Base-by-base conservation (phyloP, 139 green algal species). In the Micractinium sp. region DNA sequence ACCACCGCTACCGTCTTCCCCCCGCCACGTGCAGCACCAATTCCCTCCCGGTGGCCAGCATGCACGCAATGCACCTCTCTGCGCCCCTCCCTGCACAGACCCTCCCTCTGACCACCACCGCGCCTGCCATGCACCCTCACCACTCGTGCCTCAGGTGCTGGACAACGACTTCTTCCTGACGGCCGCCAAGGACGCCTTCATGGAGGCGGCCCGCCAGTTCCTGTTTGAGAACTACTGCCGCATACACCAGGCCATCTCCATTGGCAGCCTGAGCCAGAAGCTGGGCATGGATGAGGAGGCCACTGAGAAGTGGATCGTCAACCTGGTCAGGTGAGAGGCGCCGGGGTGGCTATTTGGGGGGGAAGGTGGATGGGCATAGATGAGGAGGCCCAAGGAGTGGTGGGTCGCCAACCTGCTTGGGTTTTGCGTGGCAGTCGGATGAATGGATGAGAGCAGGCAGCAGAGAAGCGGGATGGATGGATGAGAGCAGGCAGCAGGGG, bases 141-240 rank as follows among this genome's bases (percentile, higher is more conserved):
- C 74, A 15, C 69, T 27, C 18, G 0, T 19, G 31, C 33, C n/a
- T n/a, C 81, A 86, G 83, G 66, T 92, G 41, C 81, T 99, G 33
- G 96, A 96, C 79, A 96, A 96, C 85, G 98, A 99, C 93, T 99
- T 98, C 93, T 99, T 99, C 94, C 92, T 99, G 63, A 93, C 95
- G 3, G 94, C 94, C 0, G 95, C 95, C 93, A 97, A 96, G 83
- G 95, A 98, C 27, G 97, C 99, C 85, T 99, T 99, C 90, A 92
- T 99, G 75, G 97, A 99, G 92, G 97, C 96, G 85, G 97, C 97
- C 47, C 95, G 98, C 20, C 91, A 98, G 69, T 98, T 98, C 93
- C 97, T 99, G 90, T 99, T 99, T 90, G 98, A 99, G 93, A 98
- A 94, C 41, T 99, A 99, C 94, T 98, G 96, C 95, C 90, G 95